Evolutionary conservation across 768 basidiomycete species (phyloP).

Genomic region (Hericium rajendrae): DNA sequence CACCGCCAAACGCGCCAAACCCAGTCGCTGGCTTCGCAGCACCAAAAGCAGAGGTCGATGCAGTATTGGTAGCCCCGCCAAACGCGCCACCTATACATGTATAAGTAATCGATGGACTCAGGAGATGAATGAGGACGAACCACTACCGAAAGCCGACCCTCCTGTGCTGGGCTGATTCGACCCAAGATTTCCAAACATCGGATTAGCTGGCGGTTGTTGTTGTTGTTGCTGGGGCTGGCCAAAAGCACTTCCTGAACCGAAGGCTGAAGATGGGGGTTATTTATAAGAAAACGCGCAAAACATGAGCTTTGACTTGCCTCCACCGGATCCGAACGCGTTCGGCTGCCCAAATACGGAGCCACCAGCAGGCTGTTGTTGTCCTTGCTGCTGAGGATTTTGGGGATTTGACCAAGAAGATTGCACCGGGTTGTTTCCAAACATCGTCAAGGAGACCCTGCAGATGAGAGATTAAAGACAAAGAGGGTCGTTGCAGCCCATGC

Average conservation of each 20-base stretch:
- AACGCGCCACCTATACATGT: constrained; percentile 24
- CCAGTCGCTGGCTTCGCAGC: constrained; percentile 60
- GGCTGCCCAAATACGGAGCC: constrained; percentile 64
- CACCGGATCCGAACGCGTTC: constrained; percentile 50
- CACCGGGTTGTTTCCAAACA: constrained; percentile 49
- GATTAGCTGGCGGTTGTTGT: constrained; percentile 56
- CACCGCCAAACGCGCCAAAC: constrained; percentile 70
- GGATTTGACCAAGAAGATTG: constrained; percentile 62
- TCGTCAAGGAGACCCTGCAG: constrained; percentile 21
- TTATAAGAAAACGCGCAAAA: constrained; percentile 11
- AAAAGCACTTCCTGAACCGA: constrained; percentile 45
- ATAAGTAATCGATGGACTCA: not conserved
- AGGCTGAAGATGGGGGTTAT: constrained; percentile 12
- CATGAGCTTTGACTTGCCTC: constrained; percentile 36
- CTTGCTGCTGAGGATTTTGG: constrained; percentile 56
- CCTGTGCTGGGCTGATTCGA: constrained; percentile 23
- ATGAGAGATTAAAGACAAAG: constrained; percentile 1
- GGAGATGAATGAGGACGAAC: constrained; percentile 16
- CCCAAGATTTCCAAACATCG: constrained; percentile 68
- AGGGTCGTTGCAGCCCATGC: constrained; percentile 5
- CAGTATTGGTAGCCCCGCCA: constrained; percentile 25
- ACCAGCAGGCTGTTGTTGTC: constrained; percentile 26
- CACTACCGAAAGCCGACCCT: constrained; percentile 29
- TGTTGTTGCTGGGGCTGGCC: constrained; percentile 26
- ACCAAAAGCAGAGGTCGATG: constrained; percentile 43